Base-by-base conservation (phyloP, 1,139 yeast genomes). In the Protomyces lactucae-debilis region DNA sequence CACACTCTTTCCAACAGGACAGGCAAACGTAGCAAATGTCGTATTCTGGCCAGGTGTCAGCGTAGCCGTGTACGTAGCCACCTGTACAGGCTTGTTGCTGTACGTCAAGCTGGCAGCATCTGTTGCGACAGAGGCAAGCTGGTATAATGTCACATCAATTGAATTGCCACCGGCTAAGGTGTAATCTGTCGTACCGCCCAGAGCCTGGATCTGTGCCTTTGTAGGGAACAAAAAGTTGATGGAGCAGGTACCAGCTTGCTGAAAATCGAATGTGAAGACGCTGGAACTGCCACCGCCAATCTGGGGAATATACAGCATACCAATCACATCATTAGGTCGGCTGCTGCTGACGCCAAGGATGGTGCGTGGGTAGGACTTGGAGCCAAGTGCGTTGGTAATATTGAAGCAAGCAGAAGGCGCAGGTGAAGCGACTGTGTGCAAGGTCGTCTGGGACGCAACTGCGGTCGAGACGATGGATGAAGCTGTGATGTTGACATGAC, bases 201-300 rank as follows among this genome's bases (percentile, higher is more conserved):
- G 36, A 1, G 60, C 60, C 46, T 16, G 36, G n/a, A 56, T 56
- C 60, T 56, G 45, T 32, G 25, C 54, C 9, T 37, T 56, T 32
- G 60, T 56, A 6, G 60, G 60, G 60, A 56, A 56, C 54, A 32
- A n/a, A 35, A 56, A 56, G 60, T 37, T 56, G 54, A 56, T 12
- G 35, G 60, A 56, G 16, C 60, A 56, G 10, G 46, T 39, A 1
- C 60, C 60, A 21, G 60, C 21, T 32, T 40, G 43, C 25, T 23
- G 25, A 6, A 45, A 43, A 25, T 56, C 48, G 36, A 56, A 56
- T 23, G 60, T 56, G 43, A 56, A 56, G 45, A 56, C 36, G 60
- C 54, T 56, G 46, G 54, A 45, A 53, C 36, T 35, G 18, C 60
- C 60, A 12, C 32, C 39, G 3, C 60, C 60, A 52, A 56, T 56